These are phyloP conservation scores for Magnaporthiopsis rhizophila DNA, from an alignment of 2,329 filamentous ascomycete species.

Conservation along the genomic window DNA sequence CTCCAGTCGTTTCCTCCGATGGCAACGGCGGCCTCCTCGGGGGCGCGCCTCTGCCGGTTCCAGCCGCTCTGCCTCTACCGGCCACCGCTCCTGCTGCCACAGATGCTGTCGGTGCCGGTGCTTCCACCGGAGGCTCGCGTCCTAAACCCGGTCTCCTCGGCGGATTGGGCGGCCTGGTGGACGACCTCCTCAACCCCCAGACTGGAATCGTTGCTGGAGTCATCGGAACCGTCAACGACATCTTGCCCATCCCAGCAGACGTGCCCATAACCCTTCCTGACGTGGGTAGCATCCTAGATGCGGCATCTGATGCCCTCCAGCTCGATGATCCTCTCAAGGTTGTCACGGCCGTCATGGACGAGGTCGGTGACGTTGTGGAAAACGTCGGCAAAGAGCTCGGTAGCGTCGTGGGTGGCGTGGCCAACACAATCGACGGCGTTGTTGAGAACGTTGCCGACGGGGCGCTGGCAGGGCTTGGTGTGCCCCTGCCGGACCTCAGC, in stretches of 20 bases:
- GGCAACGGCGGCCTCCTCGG: background rate
- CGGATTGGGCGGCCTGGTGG: slow-evolving; percentile 6
- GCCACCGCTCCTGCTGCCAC: background rate
- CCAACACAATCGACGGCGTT: background rate
- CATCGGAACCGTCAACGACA: background rate
- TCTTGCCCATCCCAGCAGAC: slow-evolving; percentile 1
- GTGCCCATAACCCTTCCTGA: slow-evolving; percentile 3
- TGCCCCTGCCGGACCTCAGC: slow-evolving; percentile 4
- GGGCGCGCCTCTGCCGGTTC: background rate
- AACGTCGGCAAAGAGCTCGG: background rate
- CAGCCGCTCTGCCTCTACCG: slow-evolving; percentile 1
- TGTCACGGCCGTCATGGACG: background rate
- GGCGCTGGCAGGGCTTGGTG: background rate
- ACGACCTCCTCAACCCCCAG: slow-evolving; percentile 1
- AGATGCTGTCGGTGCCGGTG: background rate
- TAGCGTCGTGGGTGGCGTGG: background rate
- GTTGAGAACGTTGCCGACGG: background rate
- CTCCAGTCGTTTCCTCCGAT: background rate
- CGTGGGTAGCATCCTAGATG: slow-evolving; percentile 4
- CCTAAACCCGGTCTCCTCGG: slow-evolving; percentile 4
- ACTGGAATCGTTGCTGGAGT: slow-evolving; percentile 1
- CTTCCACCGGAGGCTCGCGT: background rate
- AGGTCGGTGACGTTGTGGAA: slow-evolving; percentile 2
- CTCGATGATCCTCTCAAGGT: slow-evolving; percentile 1
- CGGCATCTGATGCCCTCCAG: slow-evolving; percentile 1